Evolutionary conservation across 805 yeast species (phyloP), one percentile per base, ranked within the genome.

Genomic region (Metschnikowia lochheadii): DNA sequence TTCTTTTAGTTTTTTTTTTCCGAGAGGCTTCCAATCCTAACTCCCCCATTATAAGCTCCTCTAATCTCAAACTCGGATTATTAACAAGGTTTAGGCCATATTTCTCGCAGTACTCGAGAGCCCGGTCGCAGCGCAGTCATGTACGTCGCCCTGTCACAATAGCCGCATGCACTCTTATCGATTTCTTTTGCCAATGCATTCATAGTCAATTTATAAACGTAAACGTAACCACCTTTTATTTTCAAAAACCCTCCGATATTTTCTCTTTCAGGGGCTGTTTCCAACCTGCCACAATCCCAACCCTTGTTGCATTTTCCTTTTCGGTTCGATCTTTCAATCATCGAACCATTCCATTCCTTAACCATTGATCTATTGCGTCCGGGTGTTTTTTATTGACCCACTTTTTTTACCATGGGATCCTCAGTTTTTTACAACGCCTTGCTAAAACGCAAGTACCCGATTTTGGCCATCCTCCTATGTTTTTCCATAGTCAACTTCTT

Each of bases 401-500:
- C 15, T 35, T n/a, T 15, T 35, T n/a, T 15, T 6, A n/a, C 7
- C 5, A 39, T 39, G 41, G 41, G 41, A 3, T 21, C 31, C 1
- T 39, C 41, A 10, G n/a, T 21, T 20, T 10, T 39, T 18, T 34
- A 21, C 38, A 42, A 10, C 15, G n/a, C 31, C 2, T 21, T 37
- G 44, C 33, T 36, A 10, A 45, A 23, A 20, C 46, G 34, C 23
- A 49, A 49, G 33, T 44, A 49, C 15, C 21, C 37, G 6, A 15
- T 40, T 14, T 40, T 49, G 37, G 40, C 34, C 23, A 6, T 40
- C 20, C 41, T 49, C 2, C 2, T 46, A n/a, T 40, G 44, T 10
- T 40, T 49, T 31, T 39, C 52, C 18, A 8, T 49, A n/a, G 7
- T 49, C 31, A 49, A 49, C 36, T 26, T 43, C 20, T 20, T 36